Percentiles rank a stretch among this genome's conserved stretches.
Conservation (phyloP, 2,329 filamentous ascomycete genomes). For the Didymellaceae sp. region DNA sequence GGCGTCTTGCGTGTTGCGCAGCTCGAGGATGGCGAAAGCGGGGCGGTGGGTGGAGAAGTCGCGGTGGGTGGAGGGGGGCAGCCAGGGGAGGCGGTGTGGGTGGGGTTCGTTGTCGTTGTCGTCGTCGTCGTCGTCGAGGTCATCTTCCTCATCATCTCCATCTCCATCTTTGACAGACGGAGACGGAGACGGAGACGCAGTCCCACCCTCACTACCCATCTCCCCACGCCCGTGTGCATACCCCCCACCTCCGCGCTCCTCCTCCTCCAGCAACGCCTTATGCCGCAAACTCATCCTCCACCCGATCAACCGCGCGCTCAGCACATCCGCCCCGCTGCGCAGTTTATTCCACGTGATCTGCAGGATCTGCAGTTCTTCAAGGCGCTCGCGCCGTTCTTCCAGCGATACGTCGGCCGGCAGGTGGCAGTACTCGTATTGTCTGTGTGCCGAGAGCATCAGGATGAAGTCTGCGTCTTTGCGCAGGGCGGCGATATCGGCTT, state of each 20-base stretch:
- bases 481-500: slow-evolving; percentile 21
- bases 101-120: too few relatives aligned
- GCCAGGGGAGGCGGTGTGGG: slow-evolving; percentile 26
- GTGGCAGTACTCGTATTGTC: slow-evolving; percentile 33
- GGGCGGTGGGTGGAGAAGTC: slow-evolving; percentile 22
- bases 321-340: slow-evolving; percentile 22
- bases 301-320: slow-evolving; percentile 24
- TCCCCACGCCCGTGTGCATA: too few relatives aligned
- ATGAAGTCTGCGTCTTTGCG: slow-evolving; percentile 33
- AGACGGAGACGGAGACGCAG: too few relatives aligned
- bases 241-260: too few relatives aligned
- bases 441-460: slow-evolving; percentile 23
- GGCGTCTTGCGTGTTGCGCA: slow-evolving; percentile 24
- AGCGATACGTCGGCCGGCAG: slow-evolving; percentile 17
- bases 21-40: slow-evolving; percentile 25
- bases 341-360: slow-evolving; percentile 27
- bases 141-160: too few relatives aligned
- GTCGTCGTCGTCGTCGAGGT: too few relatives aligned
- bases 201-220: too few relatives aligned
- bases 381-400: slow-evolving; percentile 25
- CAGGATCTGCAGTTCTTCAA: slow-evolving; percentile 31
- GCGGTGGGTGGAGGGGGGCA: slow-evolving; percentile 15
- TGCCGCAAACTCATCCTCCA: slow-evolving; percentile 30
- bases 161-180: background rate
- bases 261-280: slow-evolving; percentile 25